phyloP scores from a whole-genome alignment of 2,329 filamentous ascomycete genomes.

The Venturia asperata region DNA sequence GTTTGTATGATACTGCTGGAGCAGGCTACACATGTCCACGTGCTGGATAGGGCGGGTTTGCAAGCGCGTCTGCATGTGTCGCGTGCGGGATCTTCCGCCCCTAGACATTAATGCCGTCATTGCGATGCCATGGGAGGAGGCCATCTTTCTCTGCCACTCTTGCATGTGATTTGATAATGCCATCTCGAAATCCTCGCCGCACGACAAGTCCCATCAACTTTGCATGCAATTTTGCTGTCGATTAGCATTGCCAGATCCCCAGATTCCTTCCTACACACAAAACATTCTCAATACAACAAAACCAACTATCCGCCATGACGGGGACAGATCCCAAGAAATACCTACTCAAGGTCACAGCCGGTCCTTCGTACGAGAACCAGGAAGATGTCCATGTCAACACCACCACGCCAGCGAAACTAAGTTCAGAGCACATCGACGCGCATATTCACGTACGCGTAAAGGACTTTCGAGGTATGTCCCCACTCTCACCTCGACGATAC shows the following conservation, averaged over 20 bases:
- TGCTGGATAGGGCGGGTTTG: too few species aligned
- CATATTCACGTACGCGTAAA: conserved; percentile 69
- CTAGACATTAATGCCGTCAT: neutral
- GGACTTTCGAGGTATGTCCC: conserved; percentile 44
- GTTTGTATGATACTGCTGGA: neutral
- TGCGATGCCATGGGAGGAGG: neutral
- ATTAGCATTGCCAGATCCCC: neutral
- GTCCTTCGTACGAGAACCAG: conserved; percentile 64
- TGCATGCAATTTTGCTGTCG: neutral
- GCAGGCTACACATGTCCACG: too few species aligned
- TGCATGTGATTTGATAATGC: neutral
- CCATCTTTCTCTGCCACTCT: neutral
- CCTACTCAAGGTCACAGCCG: conserved; percentile 73
- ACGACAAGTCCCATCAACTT: too few species aligned
- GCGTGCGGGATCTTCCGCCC: neutral
- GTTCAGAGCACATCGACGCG: conserved; percentile 56
- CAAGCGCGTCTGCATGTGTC: neutral
- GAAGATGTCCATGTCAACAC: conserved; percentile 72
- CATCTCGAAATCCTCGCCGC: neutral
- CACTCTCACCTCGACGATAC: neutral
- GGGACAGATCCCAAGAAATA: conserved; percentile 48
- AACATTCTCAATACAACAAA: neutral
- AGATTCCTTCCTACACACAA: neutral
- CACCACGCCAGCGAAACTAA: conserved; percentile 54
- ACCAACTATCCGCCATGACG: neutral